Evolutionary conservation across 306 rosid species (phyloP), one percentile per base, ranked within the genome.

Genomic region (Ziziphus jujuba): DNA sequence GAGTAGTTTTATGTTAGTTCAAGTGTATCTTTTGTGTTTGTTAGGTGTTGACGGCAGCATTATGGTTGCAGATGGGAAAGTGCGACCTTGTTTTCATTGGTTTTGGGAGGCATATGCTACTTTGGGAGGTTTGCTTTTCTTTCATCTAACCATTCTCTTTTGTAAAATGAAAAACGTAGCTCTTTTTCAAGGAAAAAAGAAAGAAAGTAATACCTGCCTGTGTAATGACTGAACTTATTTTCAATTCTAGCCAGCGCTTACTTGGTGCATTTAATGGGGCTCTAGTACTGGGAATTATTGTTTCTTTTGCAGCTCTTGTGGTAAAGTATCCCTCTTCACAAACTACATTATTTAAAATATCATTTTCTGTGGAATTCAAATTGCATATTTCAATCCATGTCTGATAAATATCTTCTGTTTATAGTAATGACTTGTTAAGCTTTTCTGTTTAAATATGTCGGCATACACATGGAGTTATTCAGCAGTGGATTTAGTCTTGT

Each of bases 21-120:
- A 57, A 63, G 59, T 66, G 65, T 61, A 61, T 63, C 61, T 66
- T 67, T 31, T 64, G 66, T 72, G 68, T 44, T 62, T 65, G 31
- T 80, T 70, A 67, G 79, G 78, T 72, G 50, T 81, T 87, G 77
- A 90, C 73, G 28, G 67, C 74, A 64, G 81, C 72, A 71, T 77
- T 72, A 66, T 84, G 77, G 77, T 82, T 75, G 75, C 87, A 91
- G 92, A 75, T 91, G 95, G 97, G 92, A 72, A 79, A 91, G 95
- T 82, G 92, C 87, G 68, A 61, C 97, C 70, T 63, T 88, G 68
- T 84, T 91, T 83, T 82, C 92, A 35, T 77, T 86, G 78, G 74
- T 84, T 50, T 72, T 86, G 8, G 95, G 97, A 70, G 85, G 90
- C 65, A 56, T 84, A 65, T 91, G 97, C 84, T 91, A 72, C 85